Conservation (phyloP, 2,329 filamentous ascomycete genomes). For the Neodidymelliopsis sp. region DNA sequence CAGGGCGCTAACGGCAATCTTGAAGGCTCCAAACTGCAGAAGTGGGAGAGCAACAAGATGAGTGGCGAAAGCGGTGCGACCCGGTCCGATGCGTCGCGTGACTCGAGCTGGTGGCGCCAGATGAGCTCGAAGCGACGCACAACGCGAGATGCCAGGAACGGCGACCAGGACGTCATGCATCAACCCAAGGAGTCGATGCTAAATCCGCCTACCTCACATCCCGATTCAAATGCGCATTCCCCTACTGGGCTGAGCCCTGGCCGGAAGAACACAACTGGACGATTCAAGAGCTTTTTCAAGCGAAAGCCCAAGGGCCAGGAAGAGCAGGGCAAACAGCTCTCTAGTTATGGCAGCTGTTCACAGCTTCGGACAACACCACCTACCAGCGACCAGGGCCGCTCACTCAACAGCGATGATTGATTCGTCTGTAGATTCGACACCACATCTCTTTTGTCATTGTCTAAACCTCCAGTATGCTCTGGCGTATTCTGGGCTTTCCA, state of each 20-base stretch:
- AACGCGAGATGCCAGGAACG: slow-evolving; percentile 39
- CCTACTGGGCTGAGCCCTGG: slow-evolving; percentile 36
- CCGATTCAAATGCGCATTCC: slow-evolving; percentile 8
- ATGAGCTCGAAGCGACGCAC: slow-evolving; percentile 40
- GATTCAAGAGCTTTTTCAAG: slow-evolving; percentile 48
- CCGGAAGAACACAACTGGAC: slow-evolving; percentile 39
- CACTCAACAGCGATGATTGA: slow-evolving; percentile 47
- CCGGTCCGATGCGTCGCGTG: slow-evolving; percentile 41
- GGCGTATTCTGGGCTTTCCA: background rate
- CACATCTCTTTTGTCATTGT: no score
- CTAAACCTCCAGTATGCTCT: background rate
- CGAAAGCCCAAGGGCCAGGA: slow-evolving; percentile 39
- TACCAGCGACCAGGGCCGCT: slow-evolving; percentile 45
- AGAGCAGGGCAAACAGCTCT: slow-evolving; percentile 45
- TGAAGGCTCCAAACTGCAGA: slow-evolving; percentile 40
- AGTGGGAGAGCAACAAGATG: slow-evolving; percentile 44
- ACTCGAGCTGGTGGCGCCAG: slow-evolving; percentile 47
- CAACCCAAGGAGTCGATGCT: slow-evolving; percentile 38
- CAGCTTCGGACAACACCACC: slow-evolving; percentile 43
- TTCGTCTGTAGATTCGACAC: no score
- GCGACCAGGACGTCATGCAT: slow-evolving; percentile 33
- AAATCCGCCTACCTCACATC: slow-evolving; percentile 31
- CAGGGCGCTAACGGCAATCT: slow-evolving; percentile 43
- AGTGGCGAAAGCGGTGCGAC: slow-evolving; percentile 41
- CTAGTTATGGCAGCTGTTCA: slow-evolving; percentile 45